Evolutionary conservation across 169 alveolate genomes (phyloP), one percentile per base, ranked within the genome.

Genomic region (Eimeria necatrix): DNA sequence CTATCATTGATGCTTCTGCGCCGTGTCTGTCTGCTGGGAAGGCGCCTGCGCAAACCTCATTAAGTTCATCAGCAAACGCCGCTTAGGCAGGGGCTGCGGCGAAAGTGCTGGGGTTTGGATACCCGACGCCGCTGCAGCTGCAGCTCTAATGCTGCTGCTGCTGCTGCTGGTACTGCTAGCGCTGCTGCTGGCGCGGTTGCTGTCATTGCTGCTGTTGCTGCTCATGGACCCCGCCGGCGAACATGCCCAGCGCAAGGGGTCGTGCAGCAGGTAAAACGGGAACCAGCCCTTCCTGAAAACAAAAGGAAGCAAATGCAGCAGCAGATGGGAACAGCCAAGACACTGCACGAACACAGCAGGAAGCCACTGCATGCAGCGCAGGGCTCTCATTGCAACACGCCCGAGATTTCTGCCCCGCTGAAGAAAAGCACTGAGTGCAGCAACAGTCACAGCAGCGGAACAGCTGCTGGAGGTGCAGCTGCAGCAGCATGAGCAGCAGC

Each of bases 221-320:
- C 61, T n/a, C 10, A 53, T 68, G 4, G 87, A 0, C 16, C 61
- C 46, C 26, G 85, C 41, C 9, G 87, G 59, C n/a, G 87, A 51
- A 46, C n/a, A 46, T 8, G 68, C 87, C 41, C 32, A 76, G 4
- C 87, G 87, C 68, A 76, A 6, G 61, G 93, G 93, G 41, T 56
- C 52, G 49, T 85, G 93, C 56, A 85, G 78, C 51, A 85, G n/a
- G 22, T 53, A 85, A 32, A 49, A 60, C 5, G 93, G 93, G 93
- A 85, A 85, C 93, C 93, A 85, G 49, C 93, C 93, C 53, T 48
- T 60, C 93, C 93, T 85, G 51, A 60, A 81, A 22, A 81, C 48
- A 81, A 53, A 81, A 0, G 41, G 16, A 53, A 2, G 9, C 0
- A 18, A 22, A 52, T 24, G 61, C 48, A 51, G 73, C 52, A 49